phyloP scores from a whole-genome alignment of 805 yeast genomes.

The Teunomyces gatunensis region DNA sequence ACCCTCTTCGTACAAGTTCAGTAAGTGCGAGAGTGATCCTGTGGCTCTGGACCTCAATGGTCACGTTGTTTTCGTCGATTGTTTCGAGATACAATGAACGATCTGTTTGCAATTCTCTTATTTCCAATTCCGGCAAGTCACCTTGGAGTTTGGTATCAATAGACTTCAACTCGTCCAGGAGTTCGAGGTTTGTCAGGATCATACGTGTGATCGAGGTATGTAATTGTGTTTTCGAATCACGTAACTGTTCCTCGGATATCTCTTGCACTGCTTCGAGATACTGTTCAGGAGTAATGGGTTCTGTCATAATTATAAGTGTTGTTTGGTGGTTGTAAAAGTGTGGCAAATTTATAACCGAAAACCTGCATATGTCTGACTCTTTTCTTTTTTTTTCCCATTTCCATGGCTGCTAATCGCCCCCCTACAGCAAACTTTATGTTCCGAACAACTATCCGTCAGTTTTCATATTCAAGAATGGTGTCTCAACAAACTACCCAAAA shows the following conservation, averaged over 20 bases:
- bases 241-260: background rate
- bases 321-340: background rate
- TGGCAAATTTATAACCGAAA: too few relatives aligned
- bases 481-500: constrained; percentile 54
- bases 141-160: background rate
- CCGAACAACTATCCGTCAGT: constrained; percentile 2
- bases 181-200: constrained; percentile 2
- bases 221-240: background rate
- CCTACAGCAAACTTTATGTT: background rate
- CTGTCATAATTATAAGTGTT: background rate
- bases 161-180: background rate
- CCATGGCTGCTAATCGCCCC: background rate
- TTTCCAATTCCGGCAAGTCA: background rate
- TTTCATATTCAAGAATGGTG: constrained; percentile 45
- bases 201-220: constrained; percentile 1
- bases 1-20: constrained; percentile 1
- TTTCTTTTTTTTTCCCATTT: too few relatives aligned
- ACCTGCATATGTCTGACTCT: too few relatives aligned
- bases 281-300: constrained; percentile 1
- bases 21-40: background rate
- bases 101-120: background rate
- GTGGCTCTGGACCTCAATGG: background rate
- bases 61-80: background rate
- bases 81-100: background rate
- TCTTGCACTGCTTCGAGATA: background rate